Conservation (phyloP, 2,329 filamentous ascomycete genomes). For the Diaporthe longicolla region DNA sequence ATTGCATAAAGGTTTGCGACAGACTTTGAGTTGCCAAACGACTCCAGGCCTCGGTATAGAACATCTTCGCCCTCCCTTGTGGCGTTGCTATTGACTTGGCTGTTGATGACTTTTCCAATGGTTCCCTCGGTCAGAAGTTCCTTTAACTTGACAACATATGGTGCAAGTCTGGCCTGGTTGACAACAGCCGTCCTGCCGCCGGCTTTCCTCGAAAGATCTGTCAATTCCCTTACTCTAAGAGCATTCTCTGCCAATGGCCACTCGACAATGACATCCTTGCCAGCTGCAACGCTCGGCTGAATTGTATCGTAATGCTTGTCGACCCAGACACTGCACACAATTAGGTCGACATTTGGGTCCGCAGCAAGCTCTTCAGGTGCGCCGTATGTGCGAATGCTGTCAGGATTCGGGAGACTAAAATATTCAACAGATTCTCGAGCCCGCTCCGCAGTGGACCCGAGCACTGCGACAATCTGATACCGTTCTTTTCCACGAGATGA, state of each 20-base stretch:
- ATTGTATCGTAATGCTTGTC: conserved; percentile 64
- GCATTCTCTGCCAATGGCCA: conserved; percentile 68
- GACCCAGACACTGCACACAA: conserved; percentile 68
- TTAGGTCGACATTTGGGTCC: conserved; percentile 66
- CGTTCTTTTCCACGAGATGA: conserved; percentile 58
- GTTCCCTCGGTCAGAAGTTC: conserved; percentile 59
- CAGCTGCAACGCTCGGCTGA: conserved; percentile 63
- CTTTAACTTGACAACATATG: conserved; percentile 59
- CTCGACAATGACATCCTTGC: conserved; percentile 69
- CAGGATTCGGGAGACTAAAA: conserved; percentile 55
- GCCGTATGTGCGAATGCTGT: conserved; percentile 63
- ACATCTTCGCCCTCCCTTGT: conserved; percentile 53
- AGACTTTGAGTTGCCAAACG: conserved; percentile 63
- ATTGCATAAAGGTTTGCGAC: conserved; percentile 62
- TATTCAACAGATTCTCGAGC: conserved; percentile 59
- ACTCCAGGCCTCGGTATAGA: conserved; percentile 56
- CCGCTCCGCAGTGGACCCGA: conserved; percentile 64
- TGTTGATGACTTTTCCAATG: conserved; percentile 68
- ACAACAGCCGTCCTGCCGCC: conserved; percentile 60
- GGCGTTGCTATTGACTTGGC: conserved; percentile 58
- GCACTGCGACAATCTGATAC: conserved; percentile 65
- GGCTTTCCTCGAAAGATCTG: conserved; percentile 49
- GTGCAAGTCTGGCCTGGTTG: conserved; percentile 64
- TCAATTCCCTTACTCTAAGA: conserved; percentile 58
- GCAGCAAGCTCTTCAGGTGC: conserved; percentile 62